These are phyloP conservation scores for Mycena rosella DNA, from an alignment of 768 basidiomycete genomes.

Conservation along the genomic window DNA sequence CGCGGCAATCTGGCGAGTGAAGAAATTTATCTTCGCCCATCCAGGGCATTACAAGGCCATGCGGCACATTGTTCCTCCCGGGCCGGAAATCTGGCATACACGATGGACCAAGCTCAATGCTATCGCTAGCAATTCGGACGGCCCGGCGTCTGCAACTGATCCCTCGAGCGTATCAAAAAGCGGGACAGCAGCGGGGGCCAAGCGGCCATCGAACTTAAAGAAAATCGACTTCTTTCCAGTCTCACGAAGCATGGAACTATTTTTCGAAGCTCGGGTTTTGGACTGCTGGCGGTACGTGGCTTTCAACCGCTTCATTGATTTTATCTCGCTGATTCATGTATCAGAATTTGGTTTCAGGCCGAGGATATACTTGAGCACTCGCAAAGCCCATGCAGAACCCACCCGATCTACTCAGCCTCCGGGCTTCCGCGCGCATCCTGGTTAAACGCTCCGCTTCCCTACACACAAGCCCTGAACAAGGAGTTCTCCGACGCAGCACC, in stretches of 20 bases:
- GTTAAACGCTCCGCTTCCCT: slow-evolving; percentile 2
- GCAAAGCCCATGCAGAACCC: background rate
- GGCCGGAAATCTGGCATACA: slow-evolving; percentile 39
- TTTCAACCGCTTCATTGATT: background rate
- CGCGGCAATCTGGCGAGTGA: slow-evolving; percentile 34
- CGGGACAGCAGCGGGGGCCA: slow-evolving; percentile 30
- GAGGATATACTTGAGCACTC: background rate
- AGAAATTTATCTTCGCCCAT: slow-evolving; percentile 34
- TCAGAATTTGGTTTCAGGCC: slow-evolving; percentile 6
- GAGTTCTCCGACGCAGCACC: background rate
- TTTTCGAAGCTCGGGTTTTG: slow-evolving; percentile 36
- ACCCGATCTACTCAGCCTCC: background rate
- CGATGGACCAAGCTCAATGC: slow-evolving; percentile 37
- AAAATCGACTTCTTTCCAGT: slow-evolving; percentile 41
- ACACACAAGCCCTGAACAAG: background rate
- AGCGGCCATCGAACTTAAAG: slow-evolving; percentile 36
- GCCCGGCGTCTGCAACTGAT: slow-evolving; percentile 33
- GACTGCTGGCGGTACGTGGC: slow-evolving; percentile 15
- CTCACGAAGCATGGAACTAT: slow-evolving; percentile 35
- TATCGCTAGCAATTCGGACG: slow-evolving; percentile 35
- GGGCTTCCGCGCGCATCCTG: background rate
- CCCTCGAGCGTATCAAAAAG: slow-evolving; percentile 37
- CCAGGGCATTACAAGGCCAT: slow-evolving; percentile 34
- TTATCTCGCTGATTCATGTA: background rate
- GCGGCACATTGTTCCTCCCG: slow-evolving; percentile 31